Evolutionary conservation across 306 rosid species (phyloP).

Genomic region (Mucuna pruriens): DNA sequence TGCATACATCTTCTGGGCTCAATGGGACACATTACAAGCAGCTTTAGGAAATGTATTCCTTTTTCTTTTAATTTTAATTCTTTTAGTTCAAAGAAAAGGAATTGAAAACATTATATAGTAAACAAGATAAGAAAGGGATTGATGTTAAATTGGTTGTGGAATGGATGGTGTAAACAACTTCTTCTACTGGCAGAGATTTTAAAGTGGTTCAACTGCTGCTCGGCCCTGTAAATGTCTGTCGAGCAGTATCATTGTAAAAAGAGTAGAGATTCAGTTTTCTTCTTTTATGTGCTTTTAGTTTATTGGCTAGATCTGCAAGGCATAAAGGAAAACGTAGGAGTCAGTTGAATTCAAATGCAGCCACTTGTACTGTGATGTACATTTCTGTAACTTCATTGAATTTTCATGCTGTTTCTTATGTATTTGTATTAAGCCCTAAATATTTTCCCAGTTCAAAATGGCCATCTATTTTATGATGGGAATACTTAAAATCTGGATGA

Average conservation of each 20-base stretch:
- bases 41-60: constrained; percentile 29
- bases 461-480: background rate
- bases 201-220: constrained; percentile 43
- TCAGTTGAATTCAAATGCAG: constrained; percentile 17
- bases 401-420: background rate
- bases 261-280: constrained; percentile 28
- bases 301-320: constrained; percentile 17
- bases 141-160: constrained; percentile 29
- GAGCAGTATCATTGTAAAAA: constrained; percentile 34
- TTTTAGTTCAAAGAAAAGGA: constrained; percentile 42
- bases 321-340: constrained; percentile 13
- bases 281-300: background rate
- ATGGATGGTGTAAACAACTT: constrained; percentile 40
- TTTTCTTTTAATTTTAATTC: background rate
- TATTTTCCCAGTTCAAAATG: background rate
- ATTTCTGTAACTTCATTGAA: constrained; percentile 17
- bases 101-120: constrained; percentile 17
- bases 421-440: background rate
- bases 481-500: too few relatives aligned
- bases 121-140: constrained; percentile 33
- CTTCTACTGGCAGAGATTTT: constrained; percentile 21
- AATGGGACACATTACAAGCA: constrained; percentile 19
- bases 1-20: constrained; percentile 9
- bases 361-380: background rate
- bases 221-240: constrained; percentile 57